phyloP scores from a whole-genome alignment of 768 basidiomycete genomes.

The Boletus eberwhitei region DNA sequence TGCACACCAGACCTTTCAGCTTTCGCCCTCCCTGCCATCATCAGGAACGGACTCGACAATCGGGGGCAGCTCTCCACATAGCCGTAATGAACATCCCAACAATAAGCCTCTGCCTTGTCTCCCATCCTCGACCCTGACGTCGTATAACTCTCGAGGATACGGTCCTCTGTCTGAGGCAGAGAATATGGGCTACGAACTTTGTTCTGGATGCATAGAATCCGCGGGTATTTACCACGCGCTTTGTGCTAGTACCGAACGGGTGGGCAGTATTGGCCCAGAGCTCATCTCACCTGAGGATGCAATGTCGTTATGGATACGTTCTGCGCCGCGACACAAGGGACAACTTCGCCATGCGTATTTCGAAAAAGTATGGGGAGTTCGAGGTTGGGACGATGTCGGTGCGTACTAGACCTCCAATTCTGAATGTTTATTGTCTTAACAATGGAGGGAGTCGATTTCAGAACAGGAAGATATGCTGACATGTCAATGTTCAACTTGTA shows the following conservation, averaged over 20 bases:
- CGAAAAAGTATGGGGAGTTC: slow-evolving; percentile 82
- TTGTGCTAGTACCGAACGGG: slow-evolving; percentile 43
- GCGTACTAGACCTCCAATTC: slow-evolving; percentile 27
- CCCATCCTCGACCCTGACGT: slow-evolving; percentile 29
- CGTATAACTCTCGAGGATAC: slow-evolving; percentile 3
- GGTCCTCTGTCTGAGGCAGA: slow-evolving; percentile 2
- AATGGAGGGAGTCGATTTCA: slow-evolving; percentile 29
- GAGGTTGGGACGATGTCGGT: slow-evolving; percentile 91
- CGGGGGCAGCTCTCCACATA: slow-evolving; percentile 9
- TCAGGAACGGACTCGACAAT: slow-evolving; percentile 19
- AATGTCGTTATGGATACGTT: slow-evolving; percentile 57
- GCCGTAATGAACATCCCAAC: slow-evolving; percentile 16
- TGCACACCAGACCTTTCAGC: slow-evolving; percentile 29
- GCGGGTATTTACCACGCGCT: slow-evolving; percentile 79
- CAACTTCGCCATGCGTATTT: slow-evolving; percentile 79
- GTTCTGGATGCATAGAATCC: slow-evolving; percentile 71
- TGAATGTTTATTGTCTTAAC: not conserved
- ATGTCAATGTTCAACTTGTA: slow-evolving; percentile 80
- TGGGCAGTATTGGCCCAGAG: slow-evolving; percentile 25
- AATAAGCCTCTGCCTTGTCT: slow-evolving; percentile 47
- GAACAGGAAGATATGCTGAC: slow-evolving; percentile 70
- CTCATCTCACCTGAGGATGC: slow-evolving; percentile 56
- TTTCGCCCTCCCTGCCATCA: slow-evolving; percentile 15
- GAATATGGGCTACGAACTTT: slow-evolving; percentile 74
- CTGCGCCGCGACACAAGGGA: slow-evolving; percentile 70